phyloP scores from a whole-genome alignment of 345 rosid genomes.

The Nasturtium officinale region DNA sequence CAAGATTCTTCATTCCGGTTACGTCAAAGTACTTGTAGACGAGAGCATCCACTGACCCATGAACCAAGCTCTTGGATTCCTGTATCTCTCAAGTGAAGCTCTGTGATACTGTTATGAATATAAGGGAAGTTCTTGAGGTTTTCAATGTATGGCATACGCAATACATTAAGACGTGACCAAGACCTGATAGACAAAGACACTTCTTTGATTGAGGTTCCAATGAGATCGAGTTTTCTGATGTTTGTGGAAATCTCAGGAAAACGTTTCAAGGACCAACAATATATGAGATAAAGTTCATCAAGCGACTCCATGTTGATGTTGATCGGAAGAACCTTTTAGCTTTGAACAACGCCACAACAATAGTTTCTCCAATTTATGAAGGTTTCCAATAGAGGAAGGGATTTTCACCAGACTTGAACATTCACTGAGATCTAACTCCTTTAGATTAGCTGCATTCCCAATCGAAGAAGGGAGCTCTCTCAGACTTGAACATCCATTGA shows the following conservation, averaged over 20 bases:
- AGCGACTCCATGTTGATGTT: background rate
- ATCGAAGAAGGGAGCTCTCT: background rate
- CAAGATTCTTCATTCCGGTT: background rate
- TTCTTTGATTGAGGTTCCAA: background rate
- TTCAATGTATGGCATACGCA: background rate
- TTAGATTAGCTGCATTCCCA: background rate
- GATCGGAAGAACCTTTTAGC: background rate
- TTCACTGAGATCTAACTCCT: too few species aligned
- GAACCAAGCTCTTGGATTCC: background rate
- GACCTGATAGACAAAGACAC: background rate
- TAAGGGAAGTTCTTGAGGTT: background rate
- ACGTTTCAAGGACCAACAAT: background rate
- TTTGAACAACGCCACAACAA: background rate
- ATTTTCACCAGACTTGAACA: background rate
- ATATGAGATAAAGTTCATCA: accelerated
- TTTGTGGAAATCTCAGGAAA: conserved; percentile 8
- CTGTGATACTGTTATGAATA: background rate
- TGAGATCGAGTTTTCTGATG: background rate
- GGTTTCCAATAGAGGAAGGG: background rate
- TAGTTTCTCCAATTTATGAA: background rate
- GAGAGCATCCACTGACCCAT: background rate
- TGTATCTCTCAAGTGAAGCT: background rate
- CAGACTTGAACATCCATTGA: background rate
- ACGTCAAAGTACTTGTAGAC: too few species aligned
- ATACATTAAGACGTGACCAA: background rate